Evolutionary conservation across 2,329 filamentous ascomycete genomes (phyloP).

Genomic region (Paecilomyces sp.): DNA sequence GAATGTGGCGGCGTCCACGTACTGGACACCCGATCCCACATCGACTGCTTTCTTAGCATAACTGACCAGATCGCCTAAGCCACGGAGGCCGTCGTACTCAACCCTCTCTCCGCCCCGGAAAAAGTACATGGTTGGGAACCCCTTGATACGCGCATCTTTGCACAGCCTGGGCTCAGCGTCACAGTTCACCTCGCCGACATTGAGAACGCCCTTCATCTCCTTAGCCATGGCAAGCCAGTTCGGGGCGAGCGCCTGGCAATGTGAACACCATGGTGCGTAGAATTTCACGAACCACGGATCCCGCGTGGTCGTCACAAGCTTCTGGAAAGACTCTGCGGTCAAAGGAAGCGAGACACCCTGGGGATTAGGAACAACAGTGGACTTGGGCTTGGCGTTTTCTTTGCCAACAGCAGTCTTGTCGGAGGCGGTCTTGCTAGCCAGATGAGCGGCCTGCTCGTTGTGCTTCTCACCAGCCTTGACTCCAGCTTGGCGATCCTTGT

Average conservation of each 20-base stretch:
- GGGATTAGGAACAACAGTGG: constrained; percentile 60
- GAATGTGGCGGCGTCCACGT: constrained; percentile 71
- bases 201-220: constrained; percentile 82
- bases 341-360: constrained; percentile 68
- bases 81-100: constrained; percentile 87
- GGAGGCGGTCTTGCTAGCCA: constrained; percentile 14
- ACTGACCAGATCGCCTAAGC: constrained; percentile 79
- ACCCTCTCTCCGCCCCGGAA: constrained; percentile 87
- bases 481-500: constrained; percentile 33
- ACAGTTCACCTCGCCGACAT: constrained; percentile 94
- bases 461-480: constrained; percentile 34
- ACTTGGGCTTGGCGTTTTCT: constrained; percentile 39
- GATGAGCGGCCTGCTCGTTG: constrained; percentile 29
- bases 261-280: constrained; percentile 93
- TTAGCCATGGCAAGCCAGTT: constrained; percentile 85
- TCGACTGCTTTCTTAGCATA: constrained; percentile 84
- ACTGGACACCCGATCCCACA: constrained; percentile 65
- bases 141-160: constrained; percentile 74
- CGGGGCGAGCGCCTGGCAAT: constrained; percentile 88
- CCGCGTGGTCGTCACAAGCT: constrained; percentile 73
- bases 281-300: constrained; percentile 99
- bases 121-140: constrained; percentile 85
- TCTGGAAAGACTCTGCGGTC: constrained; percentile 79
- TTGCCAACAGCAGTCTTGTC: constrained; percentile 35
- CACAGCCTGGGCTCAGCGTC: constrained; percentile 80